Percentiles rank a stretch among this genome's conserved stretches.
phyloP scores from a whole-genome alignment of 2,329 filamentous ascomycete species.

The Monosporascus cannonballus region DNA sequence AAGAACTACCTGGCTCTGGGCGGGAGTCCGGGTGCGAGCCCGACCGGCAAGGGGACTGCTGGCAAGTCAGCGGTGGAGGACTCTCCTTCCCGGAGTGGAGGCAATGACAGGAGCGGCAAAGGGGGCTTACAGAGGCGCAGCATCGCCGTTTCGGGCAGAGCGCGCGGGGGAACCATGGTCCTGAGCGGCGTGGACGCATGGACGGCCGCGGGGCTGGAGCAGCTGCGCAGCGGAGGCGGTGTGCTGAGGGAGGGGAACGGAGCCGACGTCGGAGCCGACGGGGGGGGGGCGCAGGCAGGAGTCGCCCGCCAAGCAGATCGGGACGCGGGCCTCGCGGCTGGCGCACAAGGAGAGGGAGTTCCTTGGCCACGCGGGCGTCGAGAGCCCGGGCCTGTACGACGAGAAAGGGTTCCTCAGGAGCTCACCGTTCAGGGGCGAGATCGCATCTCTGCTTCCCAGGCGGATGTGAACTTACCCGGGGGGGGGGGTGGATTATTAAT shows the following conservation, averaged over 20 bases:
- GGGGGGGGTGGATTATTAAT: neutral
- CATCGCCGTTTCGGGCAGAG: slow-evolving; percentile 1
- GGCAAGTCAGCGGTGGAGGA: neutral
- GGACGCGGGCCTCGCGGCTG: slow-evolving; percentile 11
- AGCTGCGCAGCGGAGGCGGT: slow-evolving; percentile 12
- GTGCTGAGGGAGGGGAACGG: neutral
- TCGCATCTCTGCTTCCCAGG: neutral
- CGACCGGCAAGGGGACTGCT: neutral
- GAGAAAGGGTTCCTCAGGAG: slow-evolving; percentile 18
- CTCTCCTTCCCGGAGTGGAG: neutral
- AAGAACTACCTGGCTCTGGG: slow-evolving; percentile 43
- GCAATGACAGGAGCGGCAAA: neutral
- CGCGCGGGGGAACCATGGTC: slow-evolving; percentile 14
- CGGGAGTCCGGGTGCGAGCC: slow-evolving; percentile 6
- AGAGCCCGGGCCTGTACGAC: slow-evolving; percentile 19
- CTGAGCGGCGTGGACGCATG: slow-evolving; percentile 10
- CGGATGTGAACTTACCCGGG: neutral
- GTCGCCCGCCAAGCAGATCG: neutral
- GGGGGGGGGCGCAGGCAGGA: neutral
- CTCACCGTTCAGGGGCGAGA: slow-evolving; percentile 2
- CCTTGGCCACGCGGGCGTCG: slow-evolving; percentile 6
- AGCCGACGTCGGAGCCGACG: neutral
- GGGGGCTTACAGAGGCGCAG: neutral
- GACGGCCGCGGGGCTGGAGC: slow-evolving; percentile 10
- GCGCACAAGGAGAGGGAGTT: slow-evolving; percentile 5